These are phyloP conservation scores for Coniella lustricola DNA, from an alignment of 2,329 filamentous ascomycete species.

Conservation along the genomic window DNA sequence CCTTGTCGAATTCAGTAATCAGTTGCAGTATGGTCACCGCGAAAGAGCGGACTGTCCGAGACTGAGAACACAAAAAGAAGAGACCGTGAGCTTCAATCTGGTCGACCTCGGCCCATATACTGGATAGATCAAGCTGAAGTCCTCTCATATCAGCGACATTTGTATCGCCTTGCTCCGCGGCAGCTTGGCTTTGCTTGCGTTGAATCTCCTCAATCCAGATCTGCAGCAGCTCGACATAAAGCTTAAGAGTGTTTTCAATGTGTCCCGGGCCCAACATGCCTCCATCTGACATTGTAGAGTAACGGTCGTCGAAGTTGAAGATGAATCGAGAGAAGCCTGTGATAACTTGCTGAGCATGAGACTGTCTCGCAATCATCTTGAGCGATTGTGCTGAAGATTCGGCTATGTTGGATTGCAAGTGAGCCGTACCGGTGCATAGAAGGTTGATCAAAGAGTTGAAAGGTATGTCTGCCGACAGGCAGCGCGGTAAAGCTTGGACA, in stretches of 20 bases:
- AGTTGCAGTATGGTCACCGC: conserved; percentile 87
- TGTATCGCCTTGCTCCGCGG: conserved; percentile 57
- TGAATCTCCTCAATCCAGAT: conserved; percentile 98
- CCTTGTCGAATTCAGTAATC: conserved; percentile 88
- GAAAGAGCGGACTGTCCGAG: conserved; percentile 78
- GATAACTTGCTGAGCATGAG: conserved; percentile 88
- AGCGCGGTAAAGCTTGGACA: conserved; percentile 91
- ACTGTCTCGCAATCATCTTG: conserved; percentile 90
- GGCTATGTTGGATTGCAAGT: conserved; percentile 88
- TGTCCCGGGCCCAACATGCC: conserved; percentile 91
- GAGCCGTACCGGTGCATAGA: conserved; percentile 91
- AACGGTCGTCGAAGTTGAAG: conserved; percentile 96
- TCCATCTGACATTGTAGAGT: conserved; percentile 96
- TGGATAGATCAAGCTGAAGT: conserved; percentile 75
- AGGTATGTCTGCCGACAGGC: conserved; percentile 80
- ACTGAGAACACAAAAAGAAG: conserved; percentile 96
- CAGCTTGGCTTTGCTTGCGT: conserved; percentile 70
- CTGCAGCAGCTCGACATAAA: conserved; percentile 88
- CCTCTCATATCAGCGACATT: conserved; percentile 61
- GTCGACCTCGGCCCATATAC: conserved; percentile 87
- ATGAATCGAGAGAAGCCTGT: conserved; percentile 97
- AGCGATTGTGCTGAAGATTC: conserved; percentile 85
- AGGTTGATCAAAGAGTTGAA: conserved; percentile 93
- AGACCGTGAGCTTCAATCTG: conserved; percentile 94
- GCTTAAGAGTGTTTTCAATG: conserved; percentile 84